Evolutionary conservation across 352 stramenopile genomes (phyloP).

Genomic region (Pythium guiyangense): DNA sequence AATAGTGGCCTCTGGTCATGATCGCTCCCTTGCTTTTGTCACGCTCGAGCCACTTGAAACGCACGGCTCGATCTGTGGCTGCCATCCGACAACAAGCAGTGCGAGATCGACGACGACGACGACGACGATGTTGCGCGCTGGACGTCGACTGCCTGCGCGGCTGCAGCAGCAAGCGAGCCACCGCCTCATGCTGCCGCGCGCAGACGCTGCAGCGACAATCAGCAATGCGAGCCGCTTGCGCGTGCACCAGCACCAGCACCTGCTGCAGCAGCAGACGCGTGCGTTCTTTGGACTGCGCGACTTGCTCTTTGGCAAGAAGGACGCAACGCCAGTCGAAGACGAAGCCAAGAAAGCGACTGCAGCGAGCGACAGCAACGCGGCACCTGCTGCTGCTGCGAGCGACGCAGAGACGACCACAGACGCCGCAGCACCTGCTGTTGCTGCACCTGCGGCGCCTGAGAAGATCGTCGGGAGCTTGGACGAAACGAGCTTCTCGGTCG

Average conservation of each 20-base stretch:
- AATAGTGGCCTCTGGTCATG: too few relatives aligned
- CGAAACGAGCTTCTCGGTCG: conserved; percentile 50
- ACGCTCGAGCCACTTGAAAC: too few relatives aligned
- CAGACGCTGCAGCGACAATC: neutral
- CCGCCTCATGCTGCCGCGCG: conserved; percentile 1
- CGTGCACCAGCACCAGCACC: conserved; percentile 7
- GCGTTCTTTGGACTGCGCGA: conserved; percentile 65
- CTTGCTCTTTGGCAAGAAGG: conserved; percentile 52
- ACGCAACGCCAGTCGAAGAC: conserved; percentile 14
- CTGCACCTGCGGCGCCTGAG: conserved; percentile 11
- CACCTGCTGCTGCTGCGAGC: conserved; percentile 1
- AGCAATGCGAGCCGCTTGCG: conserved; percentile 3
- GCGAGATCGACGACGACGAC: conserved; percentile 1
- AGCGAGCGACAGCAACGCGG: neutral
- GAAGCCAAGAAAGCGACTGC: conserved; percentile 2
- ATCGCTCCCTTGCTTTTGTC: too few relatives aligned
- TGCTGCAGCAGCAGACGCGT: conserved; percentile 26
- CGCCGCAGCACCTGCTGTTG: neutral
- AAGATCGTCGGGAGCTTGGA: conserved; percentile 47
- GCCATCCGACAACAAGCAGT: conserved; percentile 1
- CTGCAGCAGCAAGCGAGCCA: conserved; percentile 9
- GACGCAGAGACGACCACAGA: neutral
- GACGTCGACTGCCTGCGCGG: conserved; percentile 14
- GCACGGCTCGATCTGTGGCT: neutral
- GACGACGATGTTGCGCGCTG: conserved; percentile 15